These are phyloP conservation scores for Clonostachys sp. DNA, from an alignment of 2,329 filamentous ascomycete species.

Conservation along the genomic window DNA sequence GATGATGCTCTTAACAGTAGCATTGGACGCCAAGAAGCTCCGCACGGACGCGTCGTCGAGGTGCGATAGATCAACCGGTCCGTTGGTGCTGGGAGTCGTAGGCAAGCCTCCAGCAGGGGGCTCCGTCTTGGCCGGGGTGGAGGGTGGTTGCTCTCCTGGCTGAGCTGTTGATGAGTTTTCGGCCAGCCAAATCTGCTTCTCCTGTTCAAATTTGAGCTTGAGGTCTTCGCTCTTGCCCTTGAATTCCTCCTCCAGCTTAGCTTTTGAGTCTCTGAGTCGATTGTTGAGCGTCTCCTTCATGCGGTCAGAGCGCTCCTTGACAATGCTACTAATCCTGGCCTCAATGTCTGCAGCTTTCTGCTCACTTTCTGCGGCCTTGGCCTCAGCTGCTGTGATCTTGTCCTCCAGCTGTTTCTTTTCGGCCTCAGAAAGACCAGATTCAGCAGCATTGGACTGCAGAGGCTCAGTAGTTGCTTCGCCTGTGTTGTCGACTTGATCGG, in stretches of 20 bases:
- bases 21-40: slow-evolving; percentile 50
- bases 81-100: neutral
- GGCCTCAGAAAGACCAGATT: slow-evolving; percentile 40
- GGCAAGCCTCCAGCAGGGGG: slow-evolving; percentile 9
- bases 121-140: slow-evolving; percentile 35
- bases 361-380: slow-evolving; percentile 60
- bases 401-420: slow-evolving; percentile 59
- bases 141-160: slow-evolving; percentile 12
- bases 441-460: slow-evolving; percentile 1
- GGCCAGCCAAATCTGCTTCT: slow-evolving; percentile 57
- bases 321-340: slow-evolving; percentile 50
- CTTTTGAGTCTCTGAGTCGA: slow-evolving; percentile 63
- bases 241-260: slow-evolving; percentile 64
- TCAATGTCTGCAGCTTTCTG: slow-evolving; percentile 61
- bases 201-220: slow-evolving; percentile 56
- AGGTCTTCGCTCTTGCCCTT: slow-evolving; percentile 59
- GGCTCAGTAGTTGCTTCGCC: slow-evolving; percentile 9
- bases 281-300: slow-evolving; percentile 65
- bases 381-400: slow-evolving; percentile 55
- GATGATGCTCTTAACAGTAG: slow-evolving; percentile 54
- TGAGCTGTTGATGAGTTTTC: slow-evolving; percentile 32
- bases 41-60: slow-evolving; percentile 52
- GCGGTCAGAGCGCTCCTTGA: slow-evolving; percentile 63
- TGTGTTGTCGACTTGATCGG: neutral
- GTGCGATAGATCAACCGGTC: slow-evolving; percentile 35